Evolutionary conservation across 2,329 filamentous ascomycete genomes (phyloP).

Genomic region (Uncinocarpus reesii): DNA sequence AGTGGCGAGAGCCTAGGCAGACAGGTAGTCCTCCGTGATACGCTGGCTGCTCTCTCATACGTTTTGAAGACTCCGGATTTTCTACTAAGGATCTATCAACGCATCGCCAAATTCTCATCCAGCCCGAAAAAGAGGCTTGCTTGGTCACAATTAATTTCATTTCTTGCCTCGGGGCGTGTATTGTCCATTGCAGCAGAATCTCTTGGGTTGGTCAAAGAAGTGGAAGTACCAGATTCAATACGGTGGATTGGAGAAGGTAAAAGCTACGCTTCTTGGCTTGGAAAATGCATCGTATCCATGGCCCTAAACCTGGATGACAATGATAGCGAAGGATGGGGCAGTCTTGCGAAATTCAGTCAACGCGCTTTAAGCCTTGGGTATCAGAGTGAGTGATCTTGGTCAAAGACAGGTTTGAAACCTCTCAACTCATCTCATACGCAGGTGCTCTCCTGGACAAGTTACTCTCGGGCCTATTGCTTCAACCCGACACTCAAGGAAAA

Average conservation of each 20-base stretch:
- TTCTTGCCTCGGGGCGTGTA: constrained; percentile 52
- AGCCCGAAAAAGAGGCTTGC: constrained; percentile 41
- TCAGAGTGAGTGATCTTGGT: constrained; percentile 42
- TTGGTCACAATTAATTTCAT: constrained; percentile 54
- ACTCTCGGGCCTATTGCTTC: constrained; percentile 31
- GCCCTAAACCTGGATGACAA: constrained; percentile 33
- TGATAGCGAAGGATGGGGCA: constrained; percentile 26
- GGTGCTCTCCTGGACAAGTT: constrained; percentile 34
- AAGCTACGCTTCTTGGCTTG: constrained; percentile 62
- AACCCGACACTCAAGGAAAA: constrained; percentile 21
- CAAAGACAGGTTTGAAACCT: background rate
- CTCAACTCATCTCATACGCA: constrained; percentile 21
- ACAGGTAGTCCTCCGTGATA: constrained; percentile 27
- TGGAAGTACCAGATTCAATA: constrained; percentile 20
- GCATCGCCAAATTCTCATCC: constrained; percentile 33
- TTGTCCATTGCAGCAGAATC: constrained; percentile 49
- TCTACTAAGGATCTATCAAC: constrained; percentile 37
- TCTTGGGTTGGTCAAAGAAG: constrained; percentile 30
- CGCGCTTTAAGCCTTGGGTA: constrained; percentile 63
- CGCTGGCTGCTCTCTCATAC: constrained; percentile 29
- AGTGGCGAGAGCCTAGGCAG: constrained; percentile 28
- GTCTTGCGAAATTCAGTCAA: constrained; percentile 39
- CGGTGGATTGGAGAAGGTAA: constrained; percentile 57
- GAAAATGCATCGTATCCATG: constrained; percentile 47
- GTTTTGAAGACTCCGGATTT: constrained; percentile 39